Conservation (phyloP, 2,329 filamentous ascomycete species). For the Pyricularia grisea region DNA sequence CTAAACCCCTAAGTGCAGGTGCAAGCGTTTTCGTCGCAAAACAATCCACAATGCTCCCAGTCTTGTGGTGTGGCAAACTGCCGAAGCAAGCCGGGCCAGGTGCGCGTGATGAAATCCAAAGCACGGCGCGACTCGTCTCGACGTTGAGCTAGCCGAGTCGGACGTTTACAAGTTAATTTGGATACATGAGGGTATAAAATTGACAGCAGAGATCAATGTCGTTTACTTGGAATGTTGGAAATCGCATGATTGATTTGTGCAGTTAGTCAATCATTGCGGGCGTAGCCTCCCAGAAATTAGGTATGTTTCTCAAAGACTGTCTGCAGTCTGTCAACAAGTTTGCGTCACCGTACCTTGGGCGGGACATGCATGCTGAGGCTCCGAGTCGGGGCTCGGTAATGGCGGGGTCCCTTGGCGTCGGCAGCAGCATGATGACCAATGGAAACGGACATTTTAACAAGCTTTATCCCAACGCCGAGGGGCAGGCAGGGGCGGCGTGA, state of each 20-base stretch:
- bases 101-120: neutral
- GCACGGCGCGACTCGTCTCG: neutral
- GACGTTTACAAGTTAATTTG: neutral
- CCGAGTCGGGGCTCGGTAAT: neutral
- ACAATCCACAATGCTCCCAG: neutral
- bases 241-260: neutral
- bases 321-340: neutral
- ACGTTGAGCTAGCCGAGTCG: neutral
- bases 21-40: conserved; percentile 21
- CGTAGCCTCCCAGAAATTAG: neutral
- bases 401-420: neutral
- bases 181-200: neutral
- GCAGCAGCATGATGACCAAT: neutral
- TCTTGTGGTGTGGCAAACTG: conserved; percentile 7
- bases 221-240: neutral
- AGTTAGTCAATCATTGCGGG: neutral
- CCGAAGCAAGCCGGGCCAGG: conserved; percentile 16
- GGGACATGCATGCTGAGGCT: neutral
- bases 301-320: neutral
- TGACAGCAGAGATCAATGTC: neutral
- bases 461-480: neutral
- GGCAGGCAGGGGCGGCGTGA: too few relatives aligned
- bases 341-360: neutral
- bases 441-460: neutral
- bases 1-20: conserved; percentile 53